Percentiles rank a stretch among this genome's conserved stretches.
These are phyloP conservation scores for Mallotus nudiflorus DNA, from an alignment of 345 rosid genomes.

Conservation along the genomic window DNA sequence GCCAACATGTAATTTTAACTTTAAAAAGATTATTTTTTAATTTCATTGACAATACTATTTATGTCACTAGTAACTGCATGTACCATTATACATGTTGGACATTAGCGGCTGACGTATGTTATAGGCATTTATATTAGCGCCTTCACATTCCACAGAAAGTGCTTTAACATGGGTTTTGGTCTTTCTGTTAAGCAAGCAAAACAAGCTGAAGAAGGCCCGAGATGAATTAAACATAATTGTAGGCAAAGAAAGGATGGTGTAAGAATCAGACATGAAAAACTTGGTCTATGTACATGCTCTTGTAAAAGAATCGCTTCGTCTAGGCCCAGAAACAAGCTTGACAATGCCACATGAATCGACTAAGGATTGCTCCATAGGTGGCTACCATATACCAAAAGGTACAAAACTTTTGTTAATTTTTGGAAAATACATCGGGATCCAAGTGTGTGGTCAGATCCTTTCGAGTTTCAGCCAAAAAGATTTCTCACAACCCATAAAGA, in stretches of 20 bases:
- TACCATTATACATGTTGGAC: no score
- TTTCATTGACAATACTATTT: no score
- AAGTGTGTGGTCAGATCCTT: constrained; percentile 5
- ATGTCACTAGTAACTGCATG: no score
- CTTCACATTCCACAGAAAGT: background rate
- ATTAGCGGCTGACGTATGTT: no score
- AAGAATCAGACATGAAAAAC: constrained; percentile 2
- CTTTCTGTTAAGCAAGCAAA: background rate
- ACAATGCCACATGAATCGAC: constrained; percentile 1
- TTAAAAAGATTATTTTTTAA: no score
- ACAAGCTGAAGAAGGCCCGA: background rate
- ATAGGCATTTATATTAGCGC: constrained; percentile 13
- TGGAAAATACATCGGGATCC: constrained; percentile 19
- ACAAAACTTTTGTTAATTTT: background rate
- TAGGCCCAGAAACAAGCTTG: constrained; percentile 3
- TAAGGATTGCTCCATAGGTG: constrained; percentile 4
- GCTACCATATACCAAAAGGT: constrained; percentile 11
- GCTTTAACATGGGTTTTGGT: constrained; percentile 12
- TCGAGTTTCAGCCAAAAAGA: constrained; percentile 18
- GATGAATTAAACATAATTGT: background rate
- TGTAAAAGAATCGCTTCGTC: constrained; percentile 1
- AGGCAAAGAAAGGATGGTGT: background rate
- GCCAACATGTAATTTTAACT: no score
- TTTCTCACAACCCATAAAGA: constrained; percentile 10
- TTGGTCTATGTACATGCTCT: constrained; percentile 5